phyloP scores from a whole-genome alignment of 2,329 filamentous ascomycete genomes.

The Remersonia thermophila region DNA sequence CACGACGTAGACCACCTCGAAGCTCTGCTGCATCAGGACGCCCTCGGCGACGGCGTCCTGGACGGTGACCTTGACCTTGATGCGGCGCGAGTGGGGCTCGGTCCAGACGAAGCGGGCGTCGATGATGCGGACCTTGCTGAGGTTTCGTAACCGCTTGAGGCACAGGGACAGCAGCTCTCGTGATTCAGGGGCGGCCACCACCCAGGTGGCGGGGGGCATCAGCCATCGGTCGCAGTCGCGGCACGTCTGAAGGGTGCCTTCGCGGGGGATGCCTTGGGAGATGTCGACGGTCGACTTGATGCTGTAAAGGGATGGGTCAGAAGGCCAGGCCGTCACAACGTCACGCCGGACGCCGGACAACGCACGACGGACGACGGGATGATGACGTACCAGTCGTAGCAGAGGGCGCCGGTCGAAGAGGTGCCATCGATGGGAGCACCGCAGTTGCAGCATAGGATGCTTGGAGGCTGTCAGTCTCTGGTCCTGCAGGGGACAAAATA shows the following conservation, averaged over 20 bases:
- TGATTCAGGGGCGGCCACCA: constrained; percentile 73
- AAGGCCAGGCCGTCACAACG: no score
- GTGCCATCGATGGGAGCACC: constrained; percentile 92
- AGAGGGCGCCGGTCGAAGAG: constrained; percentile 71
- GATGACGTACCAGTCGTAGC: constrained; percentile 66
- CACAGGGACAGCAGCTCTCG: constrained; percentile 87
- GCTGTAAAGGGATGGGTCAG: constrained; percentile 11
- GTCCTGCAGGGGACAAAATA: no score
- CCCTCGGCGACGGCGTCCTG: constrained; percentile 56
- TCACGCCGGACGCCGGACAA: no score
- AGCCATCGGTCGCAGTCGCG: constrained; percentile 91
- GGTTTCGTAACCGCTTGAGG: constrained; percentile 71
- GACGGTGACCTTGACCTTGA: constrained; percentile 92
- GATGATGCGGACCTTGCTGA: constrained; percentile 85
- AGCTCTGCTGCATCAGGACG: constrained; percentile 73
- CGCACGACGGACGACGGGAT: no score
- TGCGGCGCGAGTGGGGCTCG: constrained; percentile 82
- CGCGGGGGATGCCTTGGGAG: constrained; percentile 78
- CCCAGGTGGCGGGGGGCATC: constrained; percentile 74
- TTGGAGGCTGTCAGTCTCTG: constrained; percentile 25
- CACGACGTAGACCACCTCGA: constrained; percentile 88
- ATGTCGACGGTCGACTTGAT: constrained; percentile 92
- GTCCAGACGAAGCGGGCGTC: constrained; percentile 98
- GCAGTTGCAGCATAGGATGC: constrained; percentile 97
- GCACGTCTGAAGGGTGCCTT: constrained; percentile 83